A percentile compares a stretch with the other conserved stretches of the same genome.
Conservation (phyloP, 2,329 filamentous ascomycete species). For the Trichoderma cornu-damae region DNA sequence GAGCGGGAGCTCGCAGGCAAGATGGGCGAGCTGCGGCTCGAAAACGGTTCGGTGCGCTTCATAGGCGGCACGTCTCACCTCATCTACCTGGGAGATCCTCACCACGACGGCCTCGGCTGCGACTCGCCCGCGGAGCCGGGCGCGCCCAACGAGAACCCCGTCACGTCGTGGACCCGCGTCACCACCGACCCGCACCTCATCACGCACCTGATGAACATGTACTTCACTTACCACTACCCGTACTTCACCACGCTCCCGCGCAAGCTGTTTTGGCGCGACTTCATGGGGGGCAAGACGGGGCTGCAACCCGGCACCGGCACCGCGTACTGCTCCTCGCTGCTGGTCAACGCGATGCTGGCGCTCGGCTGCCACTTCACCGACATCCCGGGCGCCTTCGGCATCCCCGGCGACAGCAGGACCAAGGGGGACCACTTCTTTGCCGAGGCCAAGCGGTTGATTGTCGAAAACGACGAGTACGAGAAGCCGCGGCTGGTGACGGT, state of each 20-base stretch:
- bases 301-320: constrained; percentile 42
- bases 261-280: constrained; percentile 80
- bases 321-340: constrained; percentile 77
- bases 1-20: constrained; percentile 84
- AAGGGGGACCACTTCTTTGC: constrained; percentile 95
- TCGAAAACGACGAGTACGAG: constrained; percentile 90
- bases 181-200: constrained; percentile 75
- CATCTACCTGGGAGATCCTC: constrained; percentile 64
- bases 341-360: constrained; percentile 92
- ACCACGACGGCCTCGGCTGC: constrained; percentile 32
- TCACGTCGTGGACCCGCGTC: constrained; percentile 82
- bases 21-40: constrained; percentile 85
- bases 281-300: constrained; percentile 62
- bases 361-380: constrained; percentile 91
- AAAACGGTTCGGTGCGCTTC: constrained; percentile 82
- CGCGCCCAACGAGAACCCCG: constrained; percentile 57
- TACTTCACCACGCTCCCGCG: constrained; percentile 92
- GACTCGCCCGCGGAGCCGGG: constrained; percentile 44
- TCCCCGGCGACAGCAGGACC: constrained; percentile 70
- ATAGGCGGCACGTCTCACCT: constrained; percentile 93
- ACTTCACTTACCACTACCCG: constrained; percentile 96
- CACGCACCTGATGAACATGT: constrained; percentile 89
- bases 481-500: constrained; percentile 84
- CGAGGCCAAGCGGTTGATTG: constrained; percentile 82
- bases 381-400: constrained; percentile 63